Evolutionary conservation across 2,329 filamentous ascomycete species (phyloP).

Genomic region (Diaporthe amygdali): DNA sequence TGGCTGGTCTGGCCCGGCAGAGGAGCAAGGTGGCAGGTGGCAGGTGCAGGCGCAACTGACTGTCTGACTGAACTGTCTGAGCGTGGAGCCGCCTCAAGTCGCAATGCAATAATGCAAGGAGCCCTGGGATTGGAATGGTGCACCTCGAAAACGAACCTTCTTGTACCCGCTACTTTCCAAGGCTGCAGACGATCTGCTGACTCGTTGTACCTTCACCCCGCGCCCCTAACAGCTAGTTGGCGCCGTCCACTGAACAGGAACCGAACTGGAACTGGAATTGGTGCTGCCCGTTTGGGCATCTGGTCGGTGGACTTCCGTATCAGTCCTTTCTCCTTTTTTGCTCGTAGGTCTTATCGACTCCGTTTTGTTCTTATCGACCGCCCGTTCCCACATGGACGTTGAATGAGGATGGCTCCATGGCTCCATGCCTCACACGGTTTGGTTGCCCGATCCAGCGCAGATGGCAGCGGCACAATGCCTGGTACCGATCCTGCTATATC

Average conservation of each 20-base stretch:
- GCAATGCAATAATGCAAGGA: conserved; percentile 12
- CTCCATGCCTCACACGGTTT: background rate
- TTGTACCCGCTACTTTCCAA: conserved; percentile 11
- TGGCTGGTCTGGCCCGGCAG: too few relatives aligned
- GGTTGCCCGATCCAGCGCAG: background rate
- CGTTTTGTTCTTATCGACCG: background rate
- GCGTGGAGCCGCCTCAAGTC: conserved; percentile 12
- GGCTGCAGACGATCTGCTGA: conserved; percentile 5
- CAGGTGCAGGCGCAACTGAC: background rate
- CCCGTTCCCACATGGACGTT: background rate
- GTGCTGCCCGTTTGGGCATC: background rate
- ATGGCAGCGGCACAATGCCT: background rate
- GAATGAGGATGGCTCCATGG: background rate
- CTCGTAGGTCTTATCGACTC: background rate
- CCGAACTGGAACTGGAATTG: background rate
- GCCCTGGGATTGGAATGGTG: conserved; percentile 5
- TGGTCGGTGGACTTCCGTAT: background rate
- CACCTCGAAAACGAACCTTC: background rate
- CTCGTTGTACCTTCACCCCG: background rate
- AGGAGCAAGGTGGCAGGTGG: too few relatives aligned
- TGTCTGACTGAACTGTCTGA: conserved; percentile 2
- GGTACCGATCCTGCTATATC: background rate
- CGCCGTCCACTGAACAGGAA: background rate
- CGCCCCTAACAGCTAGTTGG: background rate
- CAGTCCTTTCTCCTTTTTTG: background rate